phyloP scores from a whole-genome alignment of 345 rosid species.

The Moringa oleifera region DNA sequence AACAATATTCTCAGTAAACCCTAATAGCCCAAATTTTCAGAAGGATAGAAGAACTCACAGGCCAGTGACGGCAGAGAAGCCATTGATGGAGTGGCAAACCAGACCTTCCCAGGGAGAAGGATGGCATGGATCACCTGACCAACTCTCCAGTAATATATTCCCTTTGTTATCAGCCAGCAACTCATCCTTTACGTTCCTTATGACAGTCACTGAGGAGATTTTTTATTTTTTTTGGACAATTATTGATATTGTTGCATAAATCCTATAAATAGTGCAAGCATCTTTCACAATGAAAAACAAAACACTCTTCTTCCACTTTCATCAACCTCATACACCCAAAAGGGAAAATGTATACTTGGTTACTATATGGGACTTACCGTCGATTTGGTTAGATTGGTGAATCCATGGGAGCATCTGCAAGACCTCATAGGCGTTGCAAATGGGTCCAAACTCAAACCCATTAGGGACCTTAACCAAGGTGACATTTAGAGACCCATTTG shows the following conservation, averaged over 20 bases:
- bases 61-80: constrained; percentile 28
- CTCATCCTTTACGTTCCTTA: constrained; percentile 26
- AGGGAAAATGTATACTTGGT: neutral
- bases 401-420: constrained; percentile 31
- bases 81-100: constrained; percentile 28
- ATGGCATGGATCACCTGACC: constrained; percentile 79
- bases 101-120: constrained; percentile 48
- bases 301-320: too few species aligned
- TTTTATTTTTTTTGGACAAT: too few species aligned
- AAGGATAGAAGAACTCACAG: constrained; percentile 35
- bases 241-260: neutral
- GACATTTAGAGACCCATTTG: constrained; percentile 44
- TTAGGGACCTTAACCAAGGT: constrained; percentile 40
- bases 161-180: constrained; percentile 27
- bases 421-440: constrained; percentile 62
- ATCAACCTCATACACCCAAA: too few species aligned
- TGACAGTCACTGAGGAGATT: constrained; percentile 30
- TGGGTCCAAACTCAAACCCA: constrained; percentile 45
- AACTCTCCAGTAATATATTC: constrained; percentile 24
- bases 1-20: too few species aligned
- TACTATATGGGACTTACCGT: constrained; percentile 27
- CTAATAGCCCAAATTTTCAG: neutral
- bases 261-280: too few species aligned
- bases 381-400: constrained; percentile 30
- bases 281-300: too few species aligned